Evolutionary conservation across 495 filamentous ascomycete genomes (phyloP), one percentile per base, ranked within the genome.

Genomic region (Glonium stellatum): DNA sequence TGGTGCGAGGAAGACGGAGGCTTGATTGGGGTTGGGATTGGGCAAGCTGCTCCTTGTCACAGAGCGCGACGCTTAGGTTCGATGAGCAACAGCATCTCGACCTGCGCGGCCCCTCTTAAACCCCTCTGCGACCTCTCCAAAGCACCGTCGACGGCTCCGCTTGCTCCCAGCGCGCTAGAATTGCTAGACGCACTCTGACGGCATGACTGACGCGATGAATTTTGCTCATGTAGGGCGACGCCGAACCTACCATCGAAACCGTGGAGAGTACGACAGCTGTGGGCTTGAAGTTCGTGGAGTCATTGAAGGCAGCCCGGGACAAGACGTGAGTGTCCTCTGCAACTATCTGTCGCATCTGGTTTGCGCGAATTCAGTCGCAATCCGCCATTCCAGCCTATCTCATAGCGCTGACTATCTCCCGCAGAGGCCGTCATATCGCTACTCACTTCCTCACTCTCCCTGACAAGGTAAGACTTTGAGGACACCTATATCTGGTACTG

Each of bases 391-490:
- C 52, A 44, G 36, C 56, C 31, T 12, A 27, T 44, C 34, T 31
- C n/a, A 41, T 35, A 15, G 3, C 57, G 23, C 25, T 54, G 50
- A 55, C 56, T 27, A 27, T 61, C 15, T 57, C 61, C 27, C 65
- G 47, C 68, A 87, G 84, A 69, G 84, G 82, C 52, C 86, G 86
- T 23, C 75, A 76, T 8, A 86, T 92, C 60, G 82, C 87, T 13
- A 83, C 82, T 36, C 78, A 82, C 64, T 95, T 95, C 71, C 80
- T 88, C 58, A 78, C 74, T 1, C 81, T 92, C 23, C 83, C 87
- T 34, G 78, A 82, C 52, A 72, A 68, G 66, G 78, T 79, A 74
- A 39, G 64, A 54, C 50, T 22, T 61, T 18, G 35, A 22, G 34
- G 39, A 2, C 54, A 12, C 23, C 18, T 54, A 18, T 15, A 36